Base-by-base conservation (phyloP, 2,329 filamentous ascomycete genomes). In the Hansfordia pulvinata region DNA sequence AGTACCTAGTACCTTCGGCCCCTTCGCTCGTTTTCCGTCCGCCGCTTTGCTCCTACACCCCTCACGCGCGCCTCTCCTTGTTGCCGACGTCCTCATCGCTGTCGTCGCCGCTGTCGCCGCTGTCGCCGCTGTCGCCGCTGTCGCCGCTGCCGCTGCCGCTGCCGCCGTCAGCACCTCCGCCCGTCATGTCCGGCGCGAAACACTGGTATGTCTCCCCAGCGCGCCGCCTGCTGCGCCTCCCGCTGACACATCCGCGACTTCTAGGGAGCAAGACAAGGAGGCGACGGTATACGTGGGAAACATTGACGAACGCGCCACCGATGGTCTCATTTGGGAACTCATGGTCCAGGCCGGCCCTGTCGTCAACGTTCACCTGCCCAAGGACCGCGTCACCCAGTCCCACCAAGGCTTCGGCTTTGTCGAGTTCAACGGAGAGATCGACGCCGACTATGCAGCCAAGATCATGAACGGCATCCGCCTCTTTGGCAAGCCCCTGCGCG, bases 361-460 rank as follows among this genome's bases (percentile, higher is more conserved):
- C 44, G 83, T 93, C 49, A 96, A 96, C 56, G 88, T 98, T 36
- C 90, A 98, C 58, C 76, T 98, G 49, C 90, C 90, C 30, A 93
- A 94, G 64, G 90, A 98, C 55, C 83, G 90, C 52, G 90, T 98
- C 41, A 94, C 90, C 24, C 85, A 94, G 49, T 79, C 77, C 30
- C 90, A 98, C 54, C 90, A 96, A 57, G 90, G 90, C 42, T 98
- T 94, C 63, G 90, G 90, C 43, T 98, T 98, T 56, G 90, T 98
- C 54, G 90, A 98, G 56, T 98, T 94, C 54, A 88, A 85, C 47
- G 86, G 80, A 40, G 85, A 93, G 50, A 76, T 85, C 46, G 90
- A 94, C 53, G 90, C 90, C 43, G 90, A 96, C 51, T 98, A 98
- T 60, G 88, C 90, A 13, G 81, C 85, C 41, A 79, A 88, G 48